Evolutionary conservation across 2,329 filamentous ascomycete genomes (phyloP), one percentile per base, ranked within the genome.

Genomic region (Coleophoma crateriformis): DNA sequence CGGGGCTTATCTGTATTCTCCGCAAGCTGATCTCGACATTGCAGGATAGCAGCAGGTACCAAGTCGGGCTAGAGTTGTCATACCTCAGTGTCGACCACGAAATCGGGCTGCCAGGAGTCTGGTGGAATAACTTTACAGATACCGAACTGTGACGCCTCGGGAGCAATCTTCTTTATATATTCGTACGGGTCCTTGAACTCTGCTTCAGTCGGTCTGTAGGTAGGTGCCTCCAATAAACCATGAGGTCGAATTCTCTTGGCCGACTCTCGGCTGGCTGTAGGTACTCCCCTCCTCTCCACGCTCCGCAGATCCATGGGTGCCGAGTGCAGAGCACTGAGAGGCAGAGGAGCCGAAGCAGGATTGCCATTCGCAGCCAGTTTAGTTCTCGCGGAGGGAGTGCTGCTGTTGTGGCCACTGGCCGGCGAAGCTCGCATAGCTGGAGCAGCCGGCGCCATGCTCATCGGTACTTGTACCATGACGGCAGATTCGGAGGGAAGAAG

Each of bases 81-180:
- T 76, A 96, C 92, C 83, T 96, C 90, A 19, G 92, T 97, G 65
- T 99, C 90, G 63, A 99, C 95, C 40, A 91, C 91, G 67, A 99
- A 97, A 14, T 90, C 79, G 7, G 94, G 94, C 62, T 95, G 92
- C 94, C 94, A 99, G 33, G 79, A 84, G 55, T 94, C 89, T 1
- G 94, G 94, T 5, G 94, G 94, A 50, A 99, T 88, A 54, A 99
- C 89, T 70, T 96, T 96, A 78, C 90, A 91, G 48, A 99, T 88
- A 46, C 94, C 94, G 69, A 88, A 97, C 61, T 91, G 83, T 57
- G 78, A 81, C 20, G 89, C 94, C 66, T 96, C 90, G 1, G 89
- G 84, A 1, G 85, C 77, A 58, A 99, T 96, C 69, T 92, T 96
- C 65, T 85, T 85, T 61, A 99, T 91, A 64, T 96, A 99, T 60